Percentiles rank a stretch among this genome's conserved stretches.
Evolutionary conservation across 805 yeast species (phyloP).

Genomic region (Wickerhamomyces pijperi): DNA sequence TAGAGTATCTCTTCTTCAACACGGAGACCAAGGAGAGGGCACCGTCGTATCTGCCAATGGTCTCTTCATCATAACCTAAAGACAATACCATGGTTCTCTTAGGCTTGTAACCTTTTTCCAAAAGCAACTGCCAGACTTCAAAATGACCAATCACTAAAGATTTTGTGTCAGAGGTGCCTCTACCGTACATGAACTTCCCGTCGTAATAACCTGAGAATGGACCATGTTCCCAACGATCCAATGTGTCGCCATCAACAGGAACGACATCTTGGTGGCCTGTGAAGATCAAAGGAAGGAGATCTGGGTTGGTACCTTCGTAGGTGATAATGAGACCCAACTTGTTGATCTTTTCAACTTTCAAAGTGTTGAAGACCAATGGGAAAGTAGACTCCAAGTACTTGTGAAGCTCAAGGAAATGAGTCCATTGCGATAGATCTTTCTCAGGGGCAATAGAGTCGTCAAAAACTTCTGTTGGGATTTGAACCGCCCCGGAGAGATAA

Average conservation of each 20-base stretch:
- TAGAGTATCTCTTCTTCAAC: constrained; percentile 44
- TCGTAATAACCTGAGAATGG: constrained; percentile 64
- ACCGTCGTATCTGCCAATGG: constrained; percentile 57
- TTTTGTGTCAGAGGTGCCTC: constrained; percentile 71
- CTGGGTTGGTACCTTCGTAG: constrained; percentile 42
- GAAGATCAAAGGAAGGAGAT: constrained; percentile 52
- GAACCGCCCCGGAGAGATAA: constrained; percentile 37
- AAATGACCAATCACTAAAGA: constrained; percentile 51
- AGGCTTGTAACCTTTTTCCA: constrained; percentile 38
- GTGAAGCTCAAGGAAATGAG: constrained; percentile 29
- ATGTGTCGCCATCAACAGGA: constrained; percentile 54
- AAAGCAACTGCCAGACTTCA: constrained; percentile 46
- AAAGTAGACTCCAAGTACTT: constrained; percentile 40
- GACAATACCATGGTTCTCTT: constrained; percentile 51
- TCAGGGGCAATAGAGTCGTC: constrained; percentile 34
- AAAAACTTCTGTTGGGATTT: constrained; percentile 50
- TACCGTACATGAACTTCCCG: constrained; percentile 52
- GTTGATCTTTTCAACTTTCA: constrained; percentile 46
- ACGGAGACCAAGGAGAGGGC: constrained; percentile 26
- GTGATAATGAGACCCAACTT: constrained; percentile 55
- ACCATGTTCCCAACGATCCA: constrained; percentile 49
- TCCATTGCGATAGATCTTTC: constrained; percentile 24
- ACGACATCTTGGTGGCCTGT: constrained; percentile 82
- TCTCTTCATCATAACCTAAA: constrained; percentile 73
- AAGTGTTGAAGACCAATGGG: constrained; percentile 38